Conservation (phyloP, 805 yeast genomes). For the Saccharomycopsis microspora region DNA sequence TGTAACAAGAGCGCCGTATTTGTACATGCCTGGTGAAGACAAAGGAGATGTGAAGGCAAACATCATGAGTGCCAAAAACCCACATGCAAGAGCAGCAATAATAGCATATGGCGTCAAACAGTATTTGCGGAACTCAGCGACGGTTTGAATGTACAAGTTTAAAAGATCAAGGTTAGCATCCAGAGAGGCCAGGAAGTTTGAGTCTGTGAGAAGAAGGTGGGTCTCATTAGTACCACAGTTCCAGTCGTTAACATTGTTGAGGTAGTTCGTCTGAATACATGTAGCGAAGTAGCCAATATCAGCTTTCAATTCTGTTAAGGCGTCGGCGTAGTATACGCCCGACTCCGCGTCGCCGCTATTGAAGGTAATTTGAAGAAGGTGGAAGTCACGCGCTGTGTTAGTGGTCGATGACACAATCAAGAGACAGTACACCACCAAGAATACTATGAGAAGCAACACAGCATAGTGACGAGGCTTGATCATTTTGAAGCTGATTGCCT, state of each 20-base stretch:
- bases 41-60: conserved; percentile 14
- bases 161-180: conserved; percentile 11
- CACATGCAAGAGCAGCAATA: conserved; percentile 13
- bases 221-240: conserved; percentile 16
- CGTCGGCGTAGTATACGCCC: conserved; percentile 16
- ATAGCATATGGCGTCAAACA: conserved; percentile 17
- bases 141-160: conserved; percentile 12
- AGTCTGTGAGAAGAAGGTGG: conserved; percentile 9
- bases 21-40: conserved; percentile 13
- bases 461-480: conserved; percentile 16
- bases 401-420: conserved; percentile 13
- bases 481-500: conserved; percentile 2
- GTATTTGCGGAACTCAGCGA: conserved; percentile 13
- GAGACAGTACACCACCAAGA: conserved; percentile 11
- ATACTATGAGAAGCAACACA: conserved; percentile 11
- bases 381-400: conserved; percentile 7
- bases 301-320: conserved; percentile 15
- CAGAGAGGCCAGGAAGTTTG: conserved; percentile 8
- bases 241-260: conserved; percentile 10
- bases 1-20: conserved; percentile 14
- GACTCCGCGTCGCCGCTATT: conserved; percentile 10
- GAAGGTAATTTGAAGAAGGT: conserved; percentile 12
- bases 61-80: conserved; percentile 12
- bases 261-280: conserved; percentile 15
- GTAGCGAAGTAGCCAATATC: conserved; percentile 16